Conservation (phyloP, 2,329 filamentous ascomycete species). For the Colletotrichum shisoi region DNA sequence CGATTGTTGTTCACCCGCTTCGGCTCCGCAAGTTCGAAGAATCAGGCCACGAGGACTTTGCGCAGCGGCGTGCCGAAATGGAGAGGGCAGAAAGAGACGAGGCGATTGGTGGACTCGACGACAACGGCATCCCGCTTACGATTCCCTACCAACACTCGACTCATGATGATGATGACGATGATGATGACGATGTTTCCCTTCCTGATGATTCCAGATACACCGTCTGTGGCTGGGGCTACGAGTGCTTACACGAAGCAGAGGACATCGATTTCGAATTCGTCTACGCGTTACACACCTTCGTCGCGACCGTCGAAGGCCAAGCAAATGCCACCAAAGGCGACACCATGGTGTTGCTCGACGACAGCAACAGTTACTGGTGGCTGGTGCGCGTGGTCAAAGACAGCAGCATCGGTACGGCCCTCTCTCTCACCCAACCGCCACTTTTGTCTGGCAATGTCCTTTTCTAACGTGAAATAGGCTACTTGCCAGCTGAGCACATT, state of each 20-base stretch:
- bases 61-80: conserved; percentile 31
- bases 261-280: conserved; percentile 99
- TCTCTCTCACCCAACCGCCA: not conserved
- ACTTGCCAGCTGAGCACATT: conserved; percentile 96
- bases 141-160: conserved; percentile 57
- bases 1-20: conserved; percentile 28
- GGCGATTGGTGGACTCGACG: conserved; percentile 33
- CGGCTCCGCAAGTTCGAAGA: conserved; percentile 14
- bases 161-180: conserved; percentile 50
- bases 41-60: conserved; percentile 17
- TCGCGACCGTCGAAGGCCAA: conserved; percentile 96
- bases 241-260: conserved; percentile 93
- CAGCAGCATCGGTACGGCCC: conserved; percentile 78
- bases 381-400: conserved; percentile 96
- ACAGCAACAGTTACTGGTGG: conserved; percentile 99
- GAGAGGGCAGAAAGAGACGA: conserved; percentile 40
- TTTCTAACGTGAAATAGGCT: conserved; percentile 66
- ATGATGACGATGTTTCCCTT: conserved; percentile 71
- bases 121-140: conserved; percentile 48
- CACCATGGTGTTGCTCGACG: conserved; percentile 97
- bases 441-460: not conserved
- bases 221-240: conserved; percentile 76
- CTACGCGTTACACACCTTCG: conserved; percentile 96
- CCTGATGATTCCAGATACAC: conserved; percentile 67
- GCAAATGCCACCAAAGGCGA: conserved; percentile 98